Evolutionary conservation across 768 basidiomycete species (phyloP), one percentile per base, ranked within the genome.

Genomic region (Macrolepiota fuliginosa): DNA sequence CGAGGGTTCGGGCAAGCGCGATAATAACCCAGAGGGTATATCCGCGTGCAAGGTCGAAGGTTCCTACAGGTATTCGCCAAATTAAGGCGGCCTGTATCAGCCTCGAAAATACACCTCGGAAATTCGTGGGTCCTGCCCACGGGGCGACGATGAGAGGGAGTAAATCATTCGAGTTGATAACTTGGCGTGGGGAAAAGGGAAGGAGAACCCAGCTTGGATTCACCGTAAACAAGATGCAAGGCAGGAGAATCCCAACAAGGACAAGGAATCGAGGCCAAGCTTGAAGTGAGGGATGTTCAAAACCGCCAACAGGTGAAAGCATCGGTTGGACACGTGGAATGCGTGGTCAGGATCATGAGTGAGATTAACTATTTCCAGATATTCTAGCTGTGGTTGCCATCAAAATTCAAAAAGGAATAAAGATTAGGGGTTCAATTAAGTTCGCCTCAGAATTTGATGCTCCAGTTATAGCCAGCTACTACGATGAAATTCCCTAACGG

Each of bases 121-220:
- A 63, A 29, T 61, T 65, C 10, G 55, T 53, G 0, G 75, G 74
- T 35, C 65, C 63, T 1, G 74, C 65, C 77, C 78, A 79, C 24
- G 74, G 77, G 10, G 75, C 75, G 12, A 74, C 46, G 3, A 80
- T 52, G 7, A 79, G 66, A 10, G 73, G 67, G 10, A 70, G 52
- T 0, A 75, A 61, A 59, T 79, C 69, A 37, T 66, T 68, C 7
- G 73, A 69, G 58, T 75, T 69, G 54, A 79, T 69, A 22, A 78
- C 49, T 67, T 76, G 77, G 17, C 72, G 77, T 11, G 78, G 77
- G 1, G 72, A 70, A 56, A 78, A 79, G 4, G 57, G 54, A n/a
- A 61, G 62, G 29, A 67, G 54, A 3, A 64, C 62, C 56, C 64
- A 65, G 11, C 62, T n/a, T 46, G 63, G 63, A 35, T 58, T 63